Percentiles rank a stretch among this genome's conserved stretches.
These are phyloP conservation scores for Boechera stricta DNA, from an alignment of 345 rosid genomes.

Conservation along the genomic window DNA sequence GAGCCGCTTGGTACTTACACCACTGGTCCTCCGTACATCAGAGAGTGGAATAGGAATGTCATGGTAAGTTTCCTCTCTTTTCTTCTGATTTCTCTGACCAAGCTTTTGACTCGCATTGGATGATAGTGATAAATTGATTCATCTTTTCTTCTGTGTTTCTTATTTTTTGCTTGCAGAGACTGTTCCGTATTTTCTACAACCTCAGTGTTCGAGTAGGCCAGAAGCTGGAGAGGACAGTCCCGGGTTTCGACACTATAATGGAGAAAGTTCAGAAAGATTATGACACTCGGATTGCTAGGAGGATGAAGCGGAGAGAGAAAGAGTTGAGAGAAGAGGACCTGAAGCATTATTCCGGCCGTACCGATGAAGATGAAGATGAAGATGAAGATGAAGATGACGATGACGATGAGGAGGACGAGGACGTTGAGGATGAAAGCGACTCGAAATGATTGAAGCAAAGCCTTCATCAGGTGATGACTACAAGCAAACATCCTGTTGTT, in stretches of 20 bases:
- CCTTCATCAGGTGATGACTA: background rate
- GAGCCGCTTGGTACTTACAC: constrained; percentile 78
- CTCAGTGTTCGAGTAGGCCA: constrained; percentile 50
- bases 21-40: constrained; percentile 84
- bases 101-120: background rate
- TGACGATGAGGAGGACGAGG: constrained; percentile 30
- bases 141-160: background rate
- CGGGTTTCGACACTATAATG: constrained; percentile 63
- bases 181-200: constrained; percentile 49
- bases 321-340: constrained; percentile 46
- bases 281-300: constrained; percentile 44
- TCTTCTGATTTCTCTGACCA: background rate
- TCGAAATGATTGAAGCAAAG: constrained; percentile 32
- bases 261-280: constrained; percentile 58
- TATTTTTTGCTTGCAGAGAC: constrained; percentile 49
- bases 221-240: constrained; percentile 54
- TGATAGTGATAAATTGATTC: constrained; percentile 6
- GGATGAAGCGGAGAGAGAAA: constrained; percentile 51
- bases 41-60: constrained; percentile 68
- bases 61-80: constrained; percentile 47
- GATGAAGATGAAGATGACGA: constrained; percentile 33
- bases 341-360: constrained; percentile 33
- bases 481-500: constrained; percentile 32
- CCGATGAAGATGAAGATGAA: constrained; percentile 32
- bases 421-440: constrained; percentile 18